Evolutionary conservation across 176 grass and related monocot genomes (phyloP).

Genomic region (Phoenix roebelenii): DNA sequence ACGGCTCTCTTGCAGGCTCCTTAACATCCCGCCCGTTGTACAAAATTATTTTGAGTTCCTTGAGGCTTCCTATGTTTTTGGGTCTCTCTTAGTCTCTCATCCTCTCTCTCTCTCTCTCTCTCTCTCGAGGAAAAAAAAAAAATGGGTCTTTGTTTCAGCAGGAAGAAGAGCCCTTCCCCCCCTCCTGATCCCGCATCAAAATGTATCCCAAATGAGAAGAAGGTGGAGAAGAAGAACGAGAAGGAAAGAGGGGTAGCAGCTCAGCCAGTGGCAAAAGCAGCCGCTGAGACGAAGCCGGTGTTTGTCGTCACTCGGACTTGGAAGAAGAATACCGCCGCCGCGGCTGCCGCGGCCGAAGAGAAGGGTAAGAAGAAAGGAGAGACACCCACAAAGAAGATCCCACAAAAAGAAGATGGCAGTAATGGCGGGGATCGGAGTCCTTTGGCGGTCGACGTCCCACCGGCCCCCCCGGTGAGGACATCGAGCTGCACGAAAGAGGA

Average conservation of each 20-base stretch:
- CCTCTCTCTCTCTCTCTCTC: too few species aligned
- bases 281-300: slow-evolving; percentile 52
- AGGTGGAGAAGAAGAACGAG: background rate
- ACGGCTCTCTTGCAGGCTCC: too few species aligned
- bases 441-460: background rate
- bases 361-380: slow-evolving; percentile 20
- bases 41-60: too few species aligned
- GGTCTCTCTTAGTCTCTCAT: too few species aligned
- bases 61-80: too few species aligned
- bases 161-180: slow-evolving; percentile 39
- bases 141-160: slow-evolving; percentile 95
- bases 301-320: slow-evolving; percentile 57
- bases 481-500: slow-evolving; percentile 93
- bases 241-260: slow-evolving; percentile 8
- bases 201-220: background rate
- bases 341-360: background rate
- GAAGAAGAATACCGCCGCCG: background rate
- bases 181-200: background rate
- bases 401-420: background rate
- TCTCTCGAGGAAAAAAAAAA: background rate
- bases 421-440: background rate
- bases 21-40: too few species aligned
- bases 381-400: slow-evolving; percentile 20
- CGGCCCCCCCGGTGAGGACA: slow-evolving; percentile 28
- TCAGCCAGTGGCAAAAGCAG: background rate